A percentile compares a stretch with the other conserved stretches of the same genome.
These are phyloP conservation scores for Penicillium sp. DNA, from an alignment of 2,329 filamentous ascomycete species.

Conservation along the genomic window DNA sequence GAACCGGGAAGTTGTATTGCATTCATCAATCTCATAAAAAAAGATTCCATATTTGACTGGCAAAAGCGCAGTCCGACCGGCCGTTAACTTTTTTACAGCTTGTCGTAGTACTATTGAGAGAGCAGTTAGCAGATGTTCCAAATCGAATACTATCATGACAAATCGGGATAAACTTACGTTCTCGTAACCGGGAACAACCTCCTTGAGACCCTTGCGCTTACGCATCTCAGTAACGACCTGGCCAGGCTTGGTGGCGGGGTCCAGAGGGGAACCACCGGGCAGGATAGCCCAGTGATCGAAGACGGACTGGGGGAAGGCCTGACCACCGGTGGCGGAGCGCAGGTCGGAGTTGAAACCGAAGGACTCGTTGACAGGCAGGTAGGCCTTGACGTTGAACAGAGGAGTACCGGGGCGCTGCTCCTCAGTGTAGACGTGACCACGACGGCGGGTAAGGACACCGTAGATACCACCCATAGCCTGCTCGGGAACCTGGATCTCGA, in stretches of 20 bases:
- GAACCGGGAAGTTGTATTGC: constrained; percentile 41
- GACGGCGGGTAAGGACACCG: constrained; percentile 93
- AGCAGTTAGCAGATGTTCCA: constrained; percentile 22
- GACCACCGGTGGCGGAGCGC: constrained; percentile 87
- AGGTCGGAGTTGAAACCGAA: constrained; percentile 99
- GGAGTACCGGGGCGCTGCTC: constrained; percentile 98
- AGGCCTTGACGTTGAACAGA: constrained; percentile 99
- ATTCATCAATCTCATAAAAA: constrained; percentile 50
- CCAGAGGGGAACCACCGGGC: constrained; percentile 89
- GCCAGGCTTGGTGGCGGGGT: constrained; percentile 80
- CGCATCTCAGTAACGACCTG: constrained; percentile 85
- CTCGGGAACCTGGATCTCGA: constrained; percentile 99
- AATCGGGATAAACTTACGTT: constrained; percentile 72
- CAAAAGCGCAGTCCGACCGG: constrained; percentile 47
- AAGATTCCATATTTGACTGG: constrained; percentile 40
- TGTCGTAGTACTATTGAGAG: constrained; percentile 86
- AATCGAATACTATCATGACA: background rate
- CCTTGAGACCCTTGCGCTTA: constrained; percentile 99
- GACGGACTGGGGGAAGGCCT: constrained; percentile 98
- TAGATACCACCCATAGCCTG: constrained; percentile 99
- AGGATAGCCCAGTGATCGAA: constrained; percentile 99
- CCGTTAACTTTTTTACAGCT: constrained; percentile 73
- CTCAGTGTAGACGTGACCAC: constrained; percentile 99
- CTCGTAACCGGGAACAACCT: constrained; percentile 86
- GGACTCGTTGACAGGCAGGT: constrained; percentile 94